These are phyloP conservation scores for Penicillium digitatum DNA, from an alignment of 2,329 filamentous ascomycete genomes.

Conservation along the genomic window DNA sequence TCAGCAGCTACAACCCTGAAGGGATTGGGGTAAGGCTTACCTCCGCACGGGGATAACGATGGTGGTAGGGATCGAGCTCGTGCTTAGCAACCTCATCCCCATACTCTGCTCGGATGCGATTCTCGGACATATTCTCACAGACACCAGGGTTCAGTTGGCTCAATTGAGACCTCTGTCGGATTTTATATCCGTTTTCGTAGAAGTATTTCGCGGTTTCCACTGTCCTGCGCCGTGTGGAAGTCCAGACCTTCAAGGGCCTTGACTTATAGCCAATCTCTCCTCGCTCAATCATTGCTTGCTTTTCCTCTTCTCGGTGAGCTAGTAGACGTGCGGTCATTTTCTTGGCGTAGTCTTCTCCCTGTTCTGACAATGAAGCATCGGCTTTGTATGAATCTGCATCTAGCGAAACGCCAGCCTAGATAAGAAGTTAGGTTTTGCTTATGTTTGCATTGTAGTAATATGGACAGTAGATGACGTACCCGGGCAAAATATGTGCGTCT, in stretches of 20 bases:
- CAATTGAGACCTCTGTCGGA: slow-evolving; percentile 91
- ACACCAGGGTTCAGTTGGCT: slow-evolving; percentile 95
- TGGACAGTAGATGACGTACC: slow-evolving; percentile 34
- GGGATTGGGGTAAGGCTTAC: slow-evolving; percentile 45
- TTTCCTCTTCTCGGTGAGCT: slow-evolving; percentile 78
- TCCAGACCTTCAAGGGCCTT: slow-evolving; percentile 87
- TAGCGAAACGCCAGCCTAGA: slow-evolving; percentile 69
- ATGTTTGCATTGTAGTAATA: not conserved
- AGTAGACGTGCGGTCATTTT: slow-evolving; percentile 83
- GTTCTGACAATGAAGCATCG: slow-evolving; percentile 76
- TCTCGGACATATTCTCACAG: slow-evolving; percentile 88
- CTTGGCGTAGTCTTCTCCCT: slow-evolving; percentile 74
- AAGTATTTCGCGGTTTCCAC: slow-evolving; percentile 84
- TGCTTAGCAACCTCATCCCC: slow-evolving; percentile 91
- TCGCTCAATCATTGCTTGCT: slow-evolving; percentile 62
- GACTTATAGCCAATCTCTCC: slow-evolving; percentile 65
- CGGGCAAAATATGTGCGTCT: slow-evolving; percentile 90
- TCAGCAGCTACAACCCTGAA: not conserved
- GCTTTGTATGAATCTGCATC: slow-evolving; percentile 89
- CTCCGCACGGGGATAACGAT: slow-evolving; percentile 91
- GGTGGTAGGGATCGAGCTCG: slow-evolving; percentile 91
- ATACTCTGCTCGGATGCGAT: slow-evolving; percentile 72
- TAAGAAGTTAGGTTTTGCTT: slow-evolving; percentile 17
- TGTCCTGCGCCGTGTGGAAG: slow-evolving; percentile 83
- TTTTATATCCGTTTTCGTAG: slow-evolving; percentile 73